Evolutionary conservation across 1,139 yeast genomes (phyloP).

Genomic region (Hanseniaspora gamundiae): DNA sequence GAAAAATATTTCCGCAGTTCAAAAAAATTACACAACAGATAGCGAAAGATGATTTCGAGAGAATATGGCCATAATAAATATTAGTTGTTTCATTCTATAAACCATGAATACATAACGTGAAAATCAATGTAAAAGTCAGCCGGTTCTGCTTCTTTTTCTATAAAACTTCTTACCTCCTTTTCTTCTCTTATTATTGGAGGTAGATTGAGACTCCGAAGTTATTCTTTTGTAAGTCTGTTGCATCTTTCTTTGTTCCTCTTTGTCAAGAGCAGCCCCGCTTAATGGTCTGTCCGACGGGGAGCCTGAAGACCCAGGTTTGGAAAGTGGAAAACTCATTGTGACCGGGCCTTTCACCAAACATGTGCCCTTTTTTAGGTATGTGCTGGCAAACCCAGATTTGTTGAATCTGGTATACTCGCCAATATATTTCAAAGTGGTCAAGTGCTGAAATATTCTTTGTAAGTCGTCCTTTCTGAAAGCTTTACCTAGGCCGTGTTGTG

Average conservation of each 20-base stretch:
- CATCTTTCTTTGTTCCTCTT: conserved; percentile 2
- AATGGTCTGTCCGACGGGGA: conserved; percentile 3
- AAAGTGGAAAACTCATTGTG: conserved; percentile 31
- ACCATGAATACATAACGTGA: no score
- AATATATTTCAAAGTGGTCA: conserved; percentile 56
- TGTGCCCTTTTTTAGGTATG: conserved; percentile 54
- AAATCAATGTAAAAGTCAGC: no score
- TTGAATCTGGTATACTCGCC: conserved; percentile 64
- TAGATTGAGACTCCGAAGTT: background rate
- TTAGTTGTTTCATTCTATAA: no score
- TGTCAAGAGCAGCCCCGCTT: conserved; percentile 1
- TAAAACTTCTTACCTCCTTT: background rate
- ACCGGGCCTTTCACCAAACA: conserved; percentile 37
- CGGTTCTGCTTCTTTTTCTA: background rate
- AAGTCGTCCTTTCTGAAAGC: conserved; percentile 50
- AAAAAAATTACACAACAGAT: no score
- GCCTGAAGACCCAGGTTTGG: conserved; percentile 13
- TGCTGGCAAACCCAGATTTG: conserved; percentile 67
- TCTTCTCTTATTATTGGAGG: background rate
- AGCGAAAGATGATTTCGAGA: no score
- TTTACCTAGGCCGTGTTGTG: conserved; percentile 62
- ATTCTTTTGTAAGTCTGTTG: conserved; percentile 2
- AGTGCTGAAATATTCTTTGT: conserved; percentile 70
- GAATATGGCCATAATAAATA: no score
- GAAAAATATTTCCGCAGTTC: no score